phyloP scores from a whole-genome alignment of 2,329 filamentous ascomycete genomes.

The Emmonsiellopsis sp. region DNA sequence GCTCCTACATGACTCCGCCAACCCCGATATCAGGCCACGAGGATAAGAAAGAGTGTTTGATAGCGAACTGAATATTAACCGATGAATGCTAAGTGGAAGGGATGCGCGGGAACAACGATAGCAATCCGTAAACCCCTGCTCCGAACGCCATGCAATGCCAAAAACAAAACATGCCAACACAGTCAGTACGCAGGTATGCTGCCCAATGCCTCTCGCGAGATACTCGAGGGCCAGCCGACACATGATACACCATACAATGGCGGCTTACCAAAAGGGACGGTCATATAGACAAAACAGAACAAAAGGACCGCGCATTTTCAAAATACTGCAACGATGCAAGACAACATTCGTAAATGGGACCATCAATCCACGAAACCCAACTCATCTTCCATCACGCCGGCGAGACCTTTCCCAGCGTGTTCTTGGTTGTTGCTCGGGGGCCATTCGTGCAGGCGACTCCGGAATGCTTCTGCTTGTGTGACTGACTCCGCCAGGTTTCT shows the following conservation, averaged over 20 bases:
- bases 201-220: neutral
- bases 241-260: neutral
- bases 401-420: slow-evolving; percentile 34
- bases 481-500: slow-evolving; percentile 42
- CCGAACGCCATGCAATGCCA: slow-evolving; percentile 1
- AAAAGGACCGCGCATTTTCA: neutral
- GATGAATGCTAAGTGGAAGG: neutral
- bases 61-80: neutral
- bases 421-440: slow-evolving; percentile 40
- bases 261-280: neutral
- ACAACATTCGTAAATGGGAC: too few species aligned
- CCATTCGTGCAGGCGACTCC: slow-evolving; percentile 36
- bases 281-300: neutral
- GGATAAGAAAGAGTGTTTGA: neutral
- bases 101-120: neutral
- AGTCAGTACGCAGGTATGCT: neutral
- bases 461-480: slow-evolving; percentile 37
- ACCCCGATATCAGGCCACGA: neutral
- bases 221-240: neutral
- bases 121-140: neutral
- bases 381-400: slow-evolving; percentile 47
- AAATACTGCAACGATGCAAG: too few species aligned
- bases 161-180: neutral
- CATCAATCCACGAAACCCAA: slow-evolving; percentile 45
- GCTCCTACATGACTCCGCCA: too few species aligned